Evolutionary conservation across 2,329 filamentous ascomycete species (phyloP), one percentile per base, ranked within the genome.

Genomic region (Verticillium nonalfalfae): DNA sequence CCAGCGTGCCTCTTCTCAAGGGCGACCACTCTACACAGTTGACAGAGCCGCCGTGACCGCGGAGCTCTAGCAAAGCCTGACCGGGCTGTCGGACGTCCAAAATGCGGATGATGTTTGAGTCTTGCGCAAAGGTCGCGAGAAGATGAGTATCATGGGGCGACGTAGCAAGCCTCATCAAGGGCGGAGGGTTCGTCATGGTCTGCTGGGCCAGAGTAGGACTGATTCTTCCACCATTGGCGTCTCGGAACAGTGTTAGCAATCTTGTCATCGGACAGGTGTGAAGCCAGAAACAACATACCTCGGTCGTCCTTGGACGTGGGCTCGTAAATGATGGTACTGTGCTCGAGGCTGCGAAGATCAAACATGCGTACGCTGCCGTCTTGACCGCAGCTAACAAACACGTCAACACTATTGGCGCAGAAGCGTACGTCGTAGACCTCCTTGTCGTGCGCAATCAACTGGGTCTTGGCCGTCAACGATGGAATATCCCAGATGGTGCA

Each of bases 401-500:
- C 93, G 70, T 99, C 95, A n/a, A 97, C 92, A 69, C 93, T 97
- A 68, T 96, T 95, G 57, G 95, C 95, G 77, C 95, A 99, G 77
- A 99, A 99, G 21, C 95, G 88, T 57, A 99, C 95, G 73, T 99
- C 95, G 71, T 97, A 99, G 6, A 99, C 95, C 76, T 99, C 95
- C 76, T 98, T 98, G 78, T 99, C 95, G 74, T 99, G 95, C 21
- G 95, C 95, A 75, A 99, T 99, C 56, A 99, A 81, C 74, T 99
- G 95, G 1, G 95, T 99, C 78, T 99, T 99, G 59, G 95, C 95
- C 0, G 95, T 99, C 65, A 99, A 81, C 1, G 95, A 97, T 3
- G 95, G 95, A 61, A 99, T 99, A 74, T 99, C 95, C 95, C 95
- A 99, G 67, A 99, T 99, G 4, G 95, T 99, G 77, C 95, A 99